Evolutionary conservation across 768 basidiomycete genomes (phyloP).

Genomic region (Mrakia hoshinonis): DNA sequence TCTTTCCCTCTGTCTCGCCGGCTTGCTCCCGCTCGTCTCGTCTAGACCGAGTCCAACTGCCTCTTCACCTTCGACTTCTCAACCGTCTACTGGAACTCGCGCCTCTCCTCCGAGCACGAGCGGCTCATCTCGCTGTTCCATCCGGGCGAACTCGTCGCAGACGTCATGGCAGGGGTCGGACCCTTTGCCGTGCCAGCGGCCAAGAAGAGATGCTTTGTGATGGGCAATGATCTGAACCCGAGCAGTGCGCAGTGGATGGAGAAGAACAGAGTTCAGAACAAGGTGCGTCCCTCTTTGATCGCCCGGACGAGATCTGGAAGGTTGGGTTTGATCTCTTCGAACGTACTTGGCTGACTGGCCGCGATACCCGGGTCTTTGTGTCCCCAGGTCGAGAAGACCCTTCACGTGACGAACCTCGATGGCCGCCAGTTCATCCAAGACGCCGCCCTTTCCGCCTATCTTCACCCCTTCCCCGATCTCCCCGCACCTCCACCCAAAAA

Average conservation of each 20-base stretch:
- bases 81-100: conserved; percentile 96
- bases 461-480: background rate
- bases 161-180: conserved; percentile 95
- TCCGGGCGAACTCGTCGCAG: conserved; percentile 63
- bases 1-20: background rate
- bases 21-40: background rate
- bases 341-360: conserved; percentile 8
- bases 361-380: too few species aligned
- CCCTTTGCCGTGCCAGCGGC: conserved; percentile 92
- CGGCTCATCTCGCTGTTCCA: conserved; percentile 68
- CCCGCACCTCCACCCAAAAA: background rate
- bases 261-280: conserved; percentile 66
- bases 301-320: background rate
- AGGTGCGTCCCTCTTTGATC: conserved; percentile 47
- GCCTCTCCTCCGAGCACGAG: conserved; percentile 81
- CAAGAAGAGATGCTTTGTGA: conserved; percentile 76
- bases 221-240: conserved; percentile 93
- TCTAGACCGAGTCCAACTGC: conserved; percentile 73
- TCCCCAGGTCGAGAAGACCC: conserved; percentile 57
- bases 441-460: background rate
- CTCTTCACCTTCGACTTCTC: conserved; percentile 89
- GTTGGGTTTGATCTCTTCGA: background rate
- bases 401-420: conserved; percentile 70
- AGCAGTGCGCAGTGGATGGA: conserved; percentile 67
- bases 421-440: conserved; percentile 68